Base-by-base conservation (phyloP, 306 rosid genomes). In the Medicago arabica region DNA sequence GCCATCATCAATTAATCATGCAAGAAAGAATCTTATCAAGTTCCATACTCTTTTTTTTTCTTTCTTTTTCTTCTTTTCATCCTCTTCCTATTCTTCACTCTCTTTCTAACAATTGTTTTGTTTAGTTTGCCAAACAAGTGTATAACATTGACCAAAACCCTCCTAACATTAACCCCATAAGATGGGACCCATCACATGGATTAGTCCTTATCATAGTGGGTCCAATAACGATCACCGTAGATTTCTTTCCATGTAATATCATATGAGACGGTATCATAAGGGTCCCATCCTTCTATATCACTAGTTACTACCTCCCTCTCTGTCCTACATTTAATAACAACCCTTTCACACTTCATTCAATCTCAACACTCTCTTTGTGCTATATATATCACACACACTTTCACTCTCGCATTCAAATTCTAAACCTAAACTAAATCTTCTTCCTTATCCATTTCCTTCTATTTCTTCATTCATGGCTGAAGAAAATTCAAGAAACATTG, bases 181-280 rank as follows among this genome's bases (percentile, higher is more conserved):
- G 40, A 62, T 57, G 85, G 92, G 85, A 17, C 83, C 85, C 81
- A 79, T 85, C 86, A 79, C 82, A 67, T 79, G 78, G 67, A 71
- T 1, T 59, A 68, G 53, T 76, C 76, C 12, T 31, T 39, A 8
- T 38, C 85, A 25, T 19, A 11, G 47, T 70, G 76, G 83, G 79
- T 16, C 88, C 86, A 74, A 9, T 55, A n/a, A 2, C 39, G 44
- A 75, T 55, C 72, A 70, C 88, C 85, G 82, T 77, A 17, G 69
- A 85, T 74, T 57, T 76, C 19, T 38, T 55, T 68, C 54, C 71
- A 46, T 43, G 72, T 67, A 40, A 74, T 46, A 21, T 69, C 67
- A 50, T 65, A 39, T 58, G 38, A 58, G 73, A 75, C 71, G 76
- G 76, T 43, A 23, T 62, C 70, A 7, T 19, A 15, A 19, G 81